phyloP scores from a whole-genome alignment of 345 rosid genomes.

The Populus ilicifolia region DNA sequence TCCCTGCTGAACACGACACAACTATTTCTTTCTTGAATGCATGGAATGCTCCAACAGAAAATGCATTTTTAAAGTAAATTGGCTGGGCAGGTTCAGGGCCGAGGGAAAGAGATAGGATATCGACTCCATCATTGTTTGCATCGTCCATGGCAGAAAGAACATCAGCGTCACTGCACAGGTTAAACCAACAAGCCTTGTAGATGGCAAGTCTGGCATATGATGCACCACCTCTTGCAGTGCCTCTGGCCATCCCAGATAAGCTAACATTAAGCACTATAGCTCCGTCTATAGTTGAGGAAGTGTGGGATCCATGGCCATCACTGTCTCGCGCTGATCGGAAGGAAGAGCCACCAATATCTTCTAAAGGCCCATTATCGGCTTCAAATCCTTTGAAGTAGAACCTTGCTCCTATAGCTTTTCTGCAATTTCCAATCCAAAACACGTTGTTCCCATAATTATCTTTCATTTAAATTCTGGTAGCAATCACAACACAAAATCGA shows the following conservation, averaged over 20 bases:
- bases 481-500: too few relatives aligned
- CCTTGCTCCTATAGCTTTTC: conserved; percentile 50
- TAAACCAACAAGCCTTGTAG: conserved; percentile 52
- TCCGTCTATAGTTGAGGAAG: conserved; percentile 42
- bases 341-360: conserved; percentile 22
- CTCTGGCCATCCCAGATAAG: conserved; percentile 43
- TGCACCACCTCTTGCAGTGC: conserved; percentile 48
- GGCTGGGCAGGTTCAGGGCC: conserved; percentile 41
- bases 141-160: conserved; percentile 46
- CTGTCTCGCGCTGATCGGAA: conserved; percentile 42
- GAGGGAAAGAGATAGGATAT: conserved; percentile 45
- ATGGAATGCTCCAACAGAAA: conserved; percentile 42
- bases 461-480: too few relatives aligned
- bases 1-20: conserved; percentile 44
- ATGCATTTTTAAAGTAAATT: conserved; percentile 27
- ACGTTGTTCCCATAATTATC: neutral
- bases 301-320: conserved; percentile 49
- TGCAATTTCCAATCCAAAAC: conserved; percentile 16
- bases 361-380: conserved; percentile 39
- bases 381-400: conserved; percentile 41
- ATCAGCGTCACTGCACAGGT: conserved; percentile 36
- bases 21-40: conserved; percentile 45
- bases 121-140: conserved; percentile 40
- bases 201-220: conserved; percentile 46
- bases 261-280: conserved; percentile 32